Percentiles rank a stretch among this genome's conserved stretches.
Evolutionary conservation across 2,329 filamentous ascomycete species (phyloP).

Genomic region (Aspergillus novofumigatus): DNA sequence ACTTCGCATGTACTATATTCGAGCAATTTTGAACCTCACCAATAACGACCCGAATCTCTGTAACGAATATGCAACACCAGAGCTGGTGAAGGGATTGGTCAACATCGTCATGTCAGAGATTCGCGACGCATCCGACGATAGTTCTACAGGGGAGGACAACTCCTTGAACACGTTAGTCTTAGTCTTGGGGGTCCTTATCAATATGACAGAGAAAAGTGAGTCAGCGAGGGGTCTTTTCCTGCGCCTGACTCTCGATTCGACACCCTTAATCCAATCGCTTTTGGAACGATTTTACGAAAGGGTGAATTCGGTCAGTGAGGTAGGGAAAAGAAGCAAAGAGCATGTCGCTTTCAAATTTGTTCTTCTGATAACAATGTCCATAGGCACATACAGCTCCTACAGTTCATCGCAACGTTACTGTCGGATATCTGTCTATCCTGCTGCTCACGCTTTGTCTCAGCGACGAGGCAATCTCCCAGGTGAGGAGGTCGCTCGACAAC

Average conservation of each 20-base stretch:
- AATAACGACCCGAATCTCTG: constrained; percentile 73
- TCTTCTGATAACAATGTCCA: constrained; percentile 9
- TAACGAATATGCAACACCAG: constrained; percentile 56
- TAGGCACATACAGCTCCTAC: constrained; percentile 59
- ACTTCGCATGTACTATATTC: constrained; percentile 48
- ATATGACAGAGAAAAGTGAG: constrained; percentile 74
- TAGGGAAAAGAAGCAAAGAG: constrained; percentile 41
- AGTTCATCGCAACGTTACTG: constrained; percentile 72
- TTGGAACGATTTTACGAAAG: constrained; percentile 65
- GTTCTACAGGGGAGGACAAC: constrained; percentile 43
- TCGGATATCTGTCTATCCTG: constrained; percentile 81
- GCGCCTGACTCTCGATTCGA: constrained; percentile 30
- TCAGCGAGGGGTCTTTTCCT: constrained; percentile 53
- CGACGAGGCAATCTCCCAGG: constrained; percentile 37
- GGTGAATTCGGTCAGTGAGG: constrained; percentile 62
- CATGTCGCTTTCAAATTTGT: constrained; percentile 6
- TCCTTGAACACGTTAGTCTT: constrained; percentile 71
- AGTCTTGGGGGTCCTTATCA: constrained; percentile 77
- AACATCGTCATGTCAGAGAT: constrained; percentile 33
- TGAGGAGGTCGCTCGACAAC: constrained; percentile 43
- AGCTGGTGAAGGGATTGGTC: constrained; percentile 36
- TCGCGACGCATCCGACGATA: constrained; percentile 24
- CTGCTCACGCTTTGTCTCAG: constrained; percentile 74
- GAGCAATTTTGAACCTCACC: constrained; percentile 77
- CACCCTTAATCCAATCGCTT: constrained; percentile 55